Percentiles rank a stretch among this genome's conserved stretches.
Evolutionary conservation across 106 monocot species (phyloP).

Genomic region (Agapanthus africanus): DNA sequence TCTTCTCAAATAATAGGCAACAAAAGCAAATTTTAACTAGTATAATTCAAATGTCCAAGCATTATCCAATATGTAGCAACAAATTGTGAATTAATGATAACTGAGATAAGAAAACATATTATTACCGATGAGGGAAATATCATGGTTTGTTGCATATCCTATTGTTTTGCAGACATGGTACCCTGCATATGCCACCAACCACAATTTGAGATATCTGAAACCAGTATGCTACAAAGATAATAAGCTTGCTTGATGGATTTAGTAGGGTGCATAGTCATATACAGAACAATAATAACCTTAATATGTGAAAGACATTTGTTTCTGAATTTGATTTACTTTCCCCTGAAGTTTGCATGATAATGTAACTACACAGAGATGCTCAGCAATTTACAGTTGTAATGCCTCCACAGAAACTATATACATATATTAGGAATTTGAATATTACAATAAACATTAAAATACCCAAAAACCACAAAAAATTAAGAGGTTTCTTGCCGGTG

Average conservation of each 20-base stretch:
- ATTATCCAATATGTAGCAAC: conserved; percentile 5
- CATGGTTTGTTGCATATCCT: conserved; percentile 36
- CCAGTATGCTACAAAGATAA: no score
- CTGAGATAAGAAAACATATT: background rate
- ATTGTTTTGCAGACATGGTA: conserved; percentile 72
- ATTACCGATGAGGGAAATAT: conserved; percentile 58
- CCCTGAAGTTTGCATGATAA: background rate
- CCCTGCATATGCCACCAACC: conserved; percentile 39
- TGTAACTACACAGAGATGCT: background rate
- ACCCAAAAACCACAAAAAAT: background rate
- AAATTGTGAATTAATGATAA: background rate
- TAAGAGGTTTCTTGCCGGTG: background rate
- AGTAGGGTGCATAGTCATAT: no score
- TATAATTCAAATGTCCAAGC: background rate
- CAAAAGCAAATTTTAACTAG: background rate
- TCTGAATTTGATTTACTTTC: background rate
- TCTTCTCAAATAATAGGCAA: background rate
- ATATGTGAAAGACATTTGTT: background rate
- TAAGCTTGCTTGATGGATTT: no score
- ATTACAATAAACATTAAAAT: background rate
- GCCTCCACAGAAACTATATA: background rate
- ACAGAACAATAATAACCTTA: background rate
- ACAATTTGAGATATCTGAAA: conserved; percentile 4
- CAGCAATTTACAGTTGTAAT: background rate
- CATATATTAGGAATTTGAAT: background rate